phyloP scores from a whole-genome alignment of 192 early-diverging fungal genomes.

The Backusella sp. region DNA sequence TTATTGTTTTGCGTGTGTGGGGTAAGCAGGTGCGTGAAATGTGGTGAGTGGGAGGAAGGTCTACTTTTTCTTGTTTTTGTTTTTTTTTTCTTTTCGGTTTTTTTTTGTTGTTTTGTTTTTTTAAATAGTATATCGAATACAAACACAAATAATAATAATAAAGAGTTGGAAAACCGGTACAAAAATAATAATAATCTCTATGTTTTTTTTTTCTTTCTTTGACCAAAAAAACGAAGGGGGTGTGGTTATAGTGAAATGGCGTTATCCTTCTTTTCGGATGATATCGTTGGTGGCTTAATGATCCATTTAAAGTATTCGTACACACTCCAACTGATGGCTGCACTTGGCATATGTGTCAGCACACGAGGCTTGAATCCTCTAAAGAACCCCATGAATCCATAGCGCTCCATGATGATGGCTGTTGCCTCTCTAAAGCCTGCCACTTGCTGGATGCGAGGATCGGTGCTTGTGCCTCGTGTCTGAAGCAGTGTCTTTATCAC shows the following conservation, averaged over 20 bases:
- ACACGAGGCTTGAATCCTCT: slow-evolving; percentile 81
- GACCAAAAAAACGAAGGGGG: neutral
- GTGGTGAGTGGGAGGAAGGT: no score
- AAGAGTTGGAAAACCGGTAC: neutral
- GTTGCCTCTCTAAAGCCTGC: slow-evolving; percentile 70
- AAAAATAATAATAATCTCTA: neutral
- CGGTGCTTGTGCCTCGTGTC: slow-evolving; percentile 77
- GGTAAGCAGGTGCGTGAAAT: neutral
- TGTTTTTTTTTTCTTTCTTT: neutral
- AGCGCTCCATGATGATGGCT: slow-evolving; percentile 70
- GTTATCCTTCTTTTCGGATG: slow-evolving; percentile 1
- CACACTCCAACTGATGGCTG: slow-evolving; percentile 94
- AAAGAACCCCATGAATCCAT: slow-evolving; percentile 78
- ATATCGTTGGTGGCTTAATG: neutral
- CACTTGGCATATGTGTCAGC: slow-evolving; percentile 88
- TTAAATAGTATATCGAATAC: neutral
- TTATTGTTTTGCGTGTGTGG: neutral
- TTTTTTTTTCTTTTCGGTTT: no score
- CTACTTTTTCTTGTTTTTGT: no score
- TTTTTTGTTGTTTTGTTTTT: no score
- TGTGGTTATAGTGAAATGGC: neutral
- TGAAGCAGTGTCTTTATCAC: slow-evolving; percentile 96
- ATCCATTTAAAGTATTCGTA: slow-evolving; percentile 84
- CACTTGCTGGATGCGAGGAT: slow-evolving; percentile 67
- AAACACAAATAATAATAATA: neutral